Evolutionary conservation across 768 basidiomycete species (phyloP), one percentile per base, ranked within the genome.

Genomic region (Boletales sp.): DNA sequence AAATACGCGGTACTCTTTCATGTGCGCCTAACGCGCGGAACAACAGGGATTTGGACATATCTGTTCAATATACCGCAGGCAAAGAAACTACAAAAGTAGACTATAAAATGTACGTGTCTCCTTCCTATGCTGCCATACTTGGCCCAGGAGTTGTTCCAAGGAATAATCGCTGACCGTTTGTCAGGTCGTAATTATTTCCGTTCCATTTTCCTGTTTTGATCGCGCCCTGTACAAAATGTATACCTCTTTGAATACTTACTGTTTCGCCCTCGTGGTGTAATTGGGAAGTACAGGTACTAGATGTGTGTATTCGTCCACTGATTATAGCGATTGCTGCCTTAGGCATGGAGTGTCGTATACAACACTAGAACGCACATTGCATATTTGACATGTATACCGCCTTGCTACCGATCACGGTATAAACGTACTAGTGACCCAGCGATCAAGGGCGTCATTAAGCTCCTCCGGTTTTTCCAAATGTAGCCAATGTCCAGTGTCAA

Each of bases 21-120:
- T 95, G 94, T 65, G 81, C 86, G 5, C 97, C 97, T 18, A 99
- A 99, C 70, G 76, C 79, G 40, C 82, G 88, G 58, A 99, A 99
- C 73, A 90, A 90, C 67, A 87, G 97, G 40, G 97, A 99, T 64
- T 77, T 99, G 40, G 97, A 98, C 67, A 98, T 99, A 67, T 69
- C 69, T 19, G 80, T 98, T 60, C 72, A 80, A 47, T 97, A 94
- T 74, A 74, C 81, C 61, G 64, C 77, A 18, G 57, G 53, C 24
- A 64, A 54, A 42, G 67, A 59, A 44, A 54, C 40, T 52, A 55
- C 43, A 48, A 56, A 37, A 65, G 74, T 90, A 57, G 73, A 85
- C 6, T 93, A 90, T 69, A 91, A 90, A 74, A 93, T 93, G 90
- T 93, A 78, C 82, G 90, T 85, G 55, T 51, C 64, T 61, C 54